A percentile compares a stretch with the other conserved stretches of the same genome.
phyloP scores from a whole-genome alignment of 2,329 filamentous ascomycete genomes.

The Paraconiothyrium sp. region DNA sequence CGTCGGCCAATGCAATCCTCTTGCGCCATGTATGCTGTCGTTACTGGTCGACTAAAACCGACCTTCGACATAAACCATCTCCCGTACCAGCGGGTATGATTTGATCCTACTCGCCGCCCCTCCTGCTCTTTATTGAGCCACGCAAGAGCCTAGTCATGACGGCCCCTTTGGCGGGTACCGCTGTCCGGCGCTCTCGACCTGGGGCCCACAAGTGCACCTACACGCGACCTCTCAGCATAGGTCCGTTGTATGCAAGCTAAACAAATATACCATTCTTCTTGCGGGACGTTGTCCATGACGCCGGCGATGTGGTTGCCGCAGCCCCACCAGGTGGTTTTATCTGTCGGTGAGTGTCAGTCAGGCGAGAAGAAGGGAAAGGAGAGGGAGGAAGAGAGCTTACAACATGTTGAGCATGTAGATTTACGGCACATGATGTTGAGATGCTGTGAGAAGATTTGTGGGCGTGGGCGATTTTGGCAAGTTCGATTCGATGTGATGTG shows the following conservation, averaged over 20 bases:
- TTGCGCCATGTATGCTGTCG: background rate
- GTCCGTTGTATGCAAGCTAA: constrained; percentile 67
- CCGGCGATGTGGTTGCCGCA: constrained; percentile 69
- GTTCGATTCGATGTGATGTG: background rate
- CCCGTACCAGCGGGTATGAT: background rate
- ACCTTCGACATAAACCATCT: background rate
- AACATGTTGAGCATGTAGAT: constrained; percentile 16
- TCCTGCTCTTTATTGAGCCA: constrained; percentile 3
- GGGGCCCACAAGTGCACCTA: constrained; percentile 70
- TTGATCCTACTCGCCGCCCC: background rate
- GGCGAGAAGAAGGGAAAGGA: background rate
- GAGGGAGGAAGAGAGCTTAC: background rate
- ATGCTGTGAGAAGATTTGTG: background rate
- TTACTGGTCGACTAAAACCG: background rate
- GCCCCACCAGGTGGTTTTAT: constrained; percentile 71
- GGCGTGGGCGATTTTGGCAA: background rate
- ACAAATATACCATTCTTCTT: constrained; percentile 71
- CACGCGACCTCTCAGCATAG: constrained; percentile 8
- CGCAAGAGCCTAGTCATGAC: constrained; percentile 36
- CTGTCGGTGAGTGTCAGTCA: constrained; percentile 36
- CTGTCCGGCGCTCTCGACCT: constrained; percentile 68
- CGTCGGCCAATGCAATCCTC: background rate
- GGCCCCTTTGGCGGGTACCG: constrained; percentile 71
- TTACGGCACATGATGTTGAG: constrained; percentile 12
- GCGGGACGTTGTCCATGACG: constrained; percentile 69